These are phyloP conservation scores for Kazachstania taianensis DNA, from an alignment of 805 yeast species.

Conservation along the genomic window DNA sequence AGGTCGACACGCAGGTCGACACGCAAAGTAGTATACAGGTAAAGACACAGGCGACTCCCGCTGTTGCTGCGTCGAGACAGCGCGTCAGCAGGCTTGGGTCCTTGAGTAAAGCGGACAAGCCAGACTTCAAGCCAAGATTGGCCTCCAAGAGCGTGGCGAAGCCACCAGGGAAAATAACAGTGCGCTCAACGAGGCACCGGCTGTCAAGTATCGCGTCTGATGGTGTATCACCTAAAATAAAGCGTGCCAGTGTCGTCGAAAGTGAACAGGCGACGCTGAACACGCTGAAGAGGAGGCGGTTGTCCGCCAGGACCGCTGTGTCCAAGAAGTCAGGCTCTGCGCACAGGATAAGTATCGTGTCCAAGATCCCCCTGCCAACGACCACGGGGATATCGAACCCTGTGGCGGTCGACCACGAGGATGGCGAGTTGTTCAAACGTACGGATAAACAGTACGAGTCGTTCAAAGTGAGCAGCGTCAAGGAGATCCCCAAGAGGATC, in stretches of 20 bases:
- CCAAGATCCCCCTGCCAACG: slow-evolving; percentile 14
- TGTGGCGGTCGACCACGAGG: slow-evolving; percentile 8
- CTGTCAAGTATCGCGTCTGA: slow-evolving; percentile 19
- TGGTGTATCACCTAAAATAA: slow-evolving; percentile 3
- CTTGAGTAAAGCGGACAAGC: slow-evolving; percentile 4
- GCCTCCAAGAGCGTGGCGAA: too few species aligned
- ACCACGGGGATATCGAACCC: slow-evolving; percentile 12
- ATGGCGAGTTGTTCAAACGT: slow-evolving; percentile 14
- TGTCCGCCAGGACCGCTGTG: slow-evolving; percentile 17
- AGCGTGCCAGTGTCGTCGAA: slow-evolving; percentile 13
- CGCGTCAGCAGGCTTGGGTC: slow-evolving; percentile 3
- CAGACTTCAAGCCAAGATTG: neutral
- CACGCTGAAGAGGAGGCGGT: slow-evolving; percentile 24
- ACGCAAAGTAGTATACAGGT: slow-evolving; percentile 1
- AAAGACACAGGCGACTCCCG: slow-evolving; percentile 4
- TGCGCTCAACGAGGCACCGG: slow-evolving; percentile 9
- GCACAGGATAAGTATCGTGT: slow-evolving; percentile 28
- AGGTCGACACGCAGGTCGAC: neutral
- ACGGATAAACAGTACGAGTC: slow-evolving; percentile 22
- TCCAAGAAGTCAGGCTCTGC: slow-evolving; percentile 21
- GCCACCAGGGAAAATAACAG: neutral
- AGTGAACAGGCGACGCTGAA: slow-evolving; percentile 21
- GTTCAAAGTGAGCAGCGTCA: slow-evolving; percentile 29
- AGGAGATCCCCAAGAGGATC: slow-evolving; percentile 32
- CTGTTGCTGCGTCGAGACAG: slow-evolving; percentile 3